Evolutionary conservation across 345 rosid species (phyloP).

Genomic region (Excoecaria cochinchinensis): DNA sequence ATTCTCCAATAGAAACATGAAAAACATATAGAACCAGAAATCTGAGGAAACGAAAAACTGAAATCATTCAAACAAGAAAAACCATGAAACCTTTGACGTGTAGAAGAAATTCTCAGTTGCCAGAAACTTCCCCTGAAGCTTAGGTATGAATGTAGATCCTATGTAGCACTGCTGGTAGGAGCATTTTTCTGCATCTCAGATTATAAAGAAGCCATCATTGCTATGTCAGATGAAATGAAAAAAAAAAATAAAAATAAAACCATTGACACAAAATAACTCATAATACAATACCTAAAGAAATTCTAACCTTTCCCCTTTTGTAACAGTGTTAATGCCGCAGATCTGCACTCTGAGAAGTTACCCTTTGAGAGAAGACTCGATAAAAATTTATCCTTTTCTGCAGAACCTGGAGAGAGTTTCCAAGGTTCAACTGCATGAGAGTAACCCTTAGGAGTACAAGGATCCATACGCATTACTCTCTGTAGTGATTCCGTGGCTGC

Average conservation of each 20-base stretch:
- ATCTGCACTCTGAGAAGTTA: conserved; percentile 86
- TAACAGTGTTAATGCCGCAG: conserved; percentile 58
- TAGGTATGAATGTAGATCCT: conserved; percentile 79
- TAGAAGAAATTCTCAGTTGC: conserved; percentile 86
- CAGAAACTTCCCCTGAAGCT: conserved; percentile 73
- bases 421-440: conserved; percentile 25
- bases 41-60: neutral
- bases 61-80: neutral
- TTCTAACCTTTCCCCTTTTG: conserved; percentile 73
- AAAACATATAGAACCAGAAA: conserved; percentile 5
- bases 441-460: conserved; percentile 89
- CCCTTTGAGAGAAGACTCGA: conserved; percentile 58
- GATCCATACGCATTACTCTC: conserved; percentile 48
- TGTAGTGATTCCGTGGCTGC: conserved; percentile 48
- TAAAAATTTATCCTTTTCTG: conserved; percentile 34
- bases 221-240: conserved; percentile 11
- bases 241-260: neutral
- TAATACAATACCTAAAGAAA: neutral
- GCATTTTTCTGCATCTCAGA: conserved; percentile 61
- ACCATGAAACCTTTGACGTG: conserved; percentile 65
- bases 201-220: conserved; percentile 1
- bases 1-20: conserved; percentile 7
- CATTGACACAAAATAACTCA: neutral
- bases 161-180: conserved; percentile 52
- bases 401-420: conserved; percentile 42